phyloP scores from a whole-genome alignment of 495 filamentous ascomycete genomes.

The Penicillium lividum region DNA sequence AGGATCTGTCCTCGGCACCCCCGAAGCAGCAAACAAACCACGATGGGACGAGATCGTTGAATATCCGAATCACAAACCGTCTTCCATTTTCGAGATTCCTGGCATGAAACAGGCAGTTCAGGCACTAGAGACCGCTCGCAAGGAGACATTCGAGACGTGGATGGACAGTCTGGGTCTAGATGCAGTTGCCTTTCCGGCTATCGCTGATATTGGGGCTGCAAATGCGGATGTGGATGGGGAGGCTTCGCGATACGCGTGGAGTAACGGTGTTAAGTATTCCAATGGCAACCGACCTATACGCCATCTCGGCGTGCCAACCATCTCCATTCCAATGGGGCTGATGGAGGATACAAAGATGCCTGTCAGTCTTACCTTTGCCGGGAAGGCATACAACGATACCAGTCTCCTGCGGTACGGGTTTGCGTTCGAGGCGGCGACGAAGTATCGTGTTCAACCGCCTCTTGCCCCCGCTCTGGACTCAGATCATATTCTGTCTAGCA shows the following conservation, averaged over 20 bases:
- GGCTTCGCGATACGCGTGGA: slow-evolving; percentile 33
- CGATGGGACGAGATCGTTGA: slow-evolving; percentile 38
- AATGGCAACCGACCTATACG: slow-evolving; percentile 38
- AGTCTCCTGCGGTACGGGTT: slow-evolving; percentile 32
- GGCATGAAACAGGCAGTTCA: slow-evolving; percentile 29
- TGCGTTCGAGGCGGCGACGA: slow-evolving; percentile 33
- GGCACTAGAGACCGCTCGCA: slow-evolving; percentile 33
- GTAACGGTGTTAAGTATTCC: slow-evolving; percentile 39
- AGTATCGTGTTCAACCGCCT: slow-evolving; percentile 25
- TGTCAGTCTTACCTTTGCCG: slow-evolving; percentile 39
- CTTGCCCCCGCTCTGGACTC: slow-evolving; percentile 30
- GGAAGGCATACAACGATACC: slow-evolving; percentile 36
- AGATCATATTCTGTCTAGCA: slow-evolving; percentile 19
- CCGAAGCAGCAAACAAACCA: slow-evolving; percentile 33
- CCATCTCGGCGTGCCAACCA: slow-evolving; percentile 37
- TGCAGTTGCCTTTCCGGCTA: slow-evolving; percentile 38
- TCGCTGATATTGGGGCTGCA: slow-evolving; percentile 33
- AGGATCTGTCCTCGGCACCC: slow-evolving; percentile 29
- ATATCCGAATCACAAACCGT: slow-evolving; percentile 29
- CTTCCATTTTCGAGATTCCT: slow-evolving; percentile 29
- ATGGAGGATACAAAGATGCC: slow-evolving; percentile 40
- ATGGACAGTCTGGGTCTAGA: slow-evolving; percentile 35
- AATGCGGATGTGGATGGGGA: slow-evolving; percentile 30
- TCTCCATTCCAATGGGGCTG: slow-evolving; percentile 41
- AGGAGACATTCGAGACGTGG: slow-evolving; percentile 36